Evolutionary conservation across 2,329 filamentous ascomycete genomes (phyloP).

Genomic region (Nemania sp.): DNA sequence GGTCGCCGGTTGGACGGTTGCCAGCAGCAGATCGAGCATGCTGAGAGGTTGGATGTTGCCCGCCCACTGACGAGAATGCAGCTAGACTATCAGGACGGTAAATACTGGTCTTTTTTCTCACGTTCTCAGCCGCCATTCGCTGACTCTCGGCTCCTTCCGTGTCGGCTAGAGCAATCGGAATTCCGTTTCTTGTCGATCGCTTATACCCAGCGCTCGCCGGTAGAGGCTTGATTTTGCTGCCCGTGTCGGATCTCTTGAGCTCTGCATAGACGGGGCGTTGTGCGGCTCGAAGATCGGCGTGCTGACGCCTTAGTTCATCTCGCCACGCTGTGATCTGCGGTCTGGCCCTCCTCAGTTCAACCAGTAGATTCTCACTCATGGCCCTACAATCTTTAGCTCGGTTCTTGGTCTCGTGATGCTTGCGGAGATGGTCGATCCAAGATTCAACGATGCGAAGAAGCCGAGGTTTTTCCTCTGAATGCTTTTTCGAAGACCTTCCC

Average conservation of each 20-base stretch:
- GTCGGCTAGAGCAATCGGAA: conserved; percentile 35
- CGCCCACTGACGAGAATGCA: conserved; percentile 19
- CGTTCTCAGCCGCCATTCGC: conserved; percentile 27
- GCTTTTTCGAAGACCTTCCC: neutral
- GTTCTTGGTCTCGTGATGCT: conserved; percentile 6
- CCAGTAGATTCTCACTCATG: conserved; percentile 30
- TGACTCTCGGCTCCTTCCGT: conserved; percentile 27
- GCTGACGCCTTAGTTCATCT: conserved; percentile 19
- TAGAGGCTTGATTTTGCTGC: conserved; percentile 17
- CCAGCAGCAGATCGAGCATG: neutral
- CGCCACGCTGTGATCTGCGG: conserved; percentile 31
- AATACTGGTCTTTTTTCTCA: conserved; percentile 26
- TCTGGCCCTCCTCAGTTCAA: conserved; percentile 28
- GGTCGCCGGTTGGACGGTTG: neutral
- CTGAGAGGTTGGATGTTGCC: neutral
- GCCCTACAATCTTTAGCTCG: conserved; percentile 30
- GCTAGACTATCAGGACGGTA: conserved; percentile 37
- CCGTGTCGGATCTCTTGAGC: conserved; percentile 22
- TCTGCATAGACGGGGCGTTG: conserved; percentile 27
- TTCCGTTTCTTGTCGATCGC: conserved; percentile 34
- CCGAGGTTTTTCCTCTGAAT: conserved; percentile 37
- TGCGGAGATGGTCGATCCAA: conserved; percentile 47
- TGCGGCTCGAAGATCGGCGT: conserved; percentile 1
- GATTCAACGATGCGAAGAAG: conserved; percentile 48
- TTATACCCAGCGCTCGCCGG: conserved; percentile 8